Evolutionary conservation across 2,329 filamentous ascomycete genomes (phyloP).

Genomic region (Hypomyces rosellus): DNA sequence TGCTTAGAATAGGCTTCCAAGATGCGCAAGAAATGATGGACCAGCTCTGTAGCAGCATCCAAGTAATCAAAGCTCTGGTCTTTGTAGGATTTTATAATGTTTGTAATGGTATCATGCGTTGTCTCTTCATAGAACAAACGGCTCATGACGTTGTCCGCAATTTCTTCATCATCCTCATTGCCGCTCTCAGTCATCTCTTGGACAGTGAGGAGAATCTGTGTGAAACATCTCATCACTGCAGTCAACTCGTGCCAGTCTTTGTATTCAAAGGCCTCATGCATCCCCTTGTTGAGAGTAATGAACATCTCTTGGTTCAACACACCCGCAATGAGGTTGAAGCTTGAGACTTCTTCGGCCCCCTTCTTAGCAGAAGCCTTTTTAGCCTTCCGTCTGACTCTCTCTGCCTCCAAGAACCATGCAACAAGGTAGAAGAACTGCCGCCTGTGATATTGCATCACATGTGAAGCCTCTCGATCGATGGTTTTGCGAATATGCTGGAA

Average conservation of each 20-base stretch:
- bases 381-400: constrained; percentile 62
- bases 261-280: constrained; percentile 71
- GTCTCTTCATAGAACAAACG: constrained; percentile 98
- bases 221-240: constrained; percentile 88
- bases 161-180: constrained; percentile 91
- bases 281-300: constrained; percentile 74
- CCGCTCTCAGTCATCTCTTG: constrained; percentile 84
- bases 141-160: constrained; percentile 93
- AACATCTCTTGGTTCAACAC: constrained; percentile 96
- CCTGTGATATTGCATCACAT: constrained; percentile 69
- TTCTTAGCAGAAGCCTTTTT: constrained; percentile 45
- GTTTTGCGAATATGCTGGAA: constrained; percentile 82
- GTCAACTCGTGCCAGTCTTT: constrained; percentile 86
- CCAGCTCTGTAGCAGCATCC: constrained; percentile 83
- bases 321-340: constrained; percentile 79
- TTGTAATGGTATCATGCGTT: constrained; percentile 80
- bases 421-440: constrained; percentile 89
- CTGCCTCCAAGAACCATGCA: constrained; percentile 86
- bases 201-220: constrained; percentile 84
- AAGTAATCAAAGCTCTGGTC: constrained; percentile 92
- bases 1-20: constrained; percentile 91
- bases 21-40: constrained; percentile 87
- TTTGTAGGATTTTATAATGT: constrained; percentile 79
- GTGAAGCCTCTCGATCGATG: constrained; percentile 81
- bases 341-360: constrained; percentile 53